phyloP scores from a whole-genome alignment of 164 flowering plant genomes.

The Cinnamomum chago region DNA sequence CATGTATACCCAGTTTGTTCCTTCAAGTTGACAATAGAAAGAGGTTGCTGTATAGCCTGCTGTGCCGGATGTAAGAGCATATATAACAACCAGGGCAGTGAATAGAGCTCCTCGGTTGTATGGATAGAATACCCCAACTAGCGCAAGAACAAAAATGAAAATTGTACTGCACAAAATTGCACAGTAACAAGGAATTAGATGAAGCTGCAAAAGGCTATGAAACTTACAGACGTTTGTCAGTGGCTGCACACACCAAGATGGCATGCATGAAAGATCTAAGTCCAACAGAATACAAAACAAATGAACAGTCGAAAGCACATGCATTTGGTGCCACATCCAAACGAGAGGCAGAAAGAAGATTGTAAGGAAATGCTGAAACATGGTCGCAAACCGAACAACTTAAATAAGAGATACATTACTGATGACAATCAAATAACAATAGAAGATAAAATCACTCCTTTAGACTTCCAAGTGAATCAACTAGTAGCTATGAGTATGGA shows the following conservation, averaged over 20 bases:
- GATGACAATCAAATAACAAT: neutral
- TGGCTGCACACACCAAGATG: too few species aligned
- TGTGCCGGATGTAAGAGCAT: conserved; percentile 39
- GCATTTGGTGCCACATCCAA: too few species aligned
- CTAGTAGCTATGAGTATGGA: neutral
- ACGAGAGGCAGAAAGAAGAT: neutral
- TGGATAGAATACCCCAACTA: conserved; percentile 42
- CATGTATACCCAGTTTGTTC: conserved; percentile 33
- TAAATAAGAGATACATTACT: neutral
- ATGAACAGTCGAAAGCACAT: too few species aligned
- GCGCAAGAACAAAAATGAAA: conserved; percentile 35
- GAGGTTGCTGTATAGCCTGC: conserved; percentile 43
- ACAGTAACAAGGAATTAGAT: neutral
- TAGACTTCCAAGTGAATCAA: neutral
- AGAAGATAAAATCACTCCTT: neutral
- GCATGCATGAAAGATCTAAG: too few species aligned
- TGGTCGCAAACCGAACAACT: neutral
- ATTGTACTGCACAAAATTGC: conserved; percentile 27
- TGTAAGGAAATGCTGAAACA: neutral
- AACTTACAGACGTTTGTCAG: neutral
- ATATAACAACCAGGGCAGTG: conserved; percentile 39
- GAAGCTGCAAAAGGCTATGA: neutral
- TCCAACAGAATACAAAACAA: too few species aligned
- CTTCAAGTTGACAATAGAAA: conserved; percentile 43
- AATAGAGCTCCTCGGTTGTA: conserved; percentile 42